These are phyloP conservation scores for Naganishia sp. DNA, from an alignment of 1,284 basidiomycete species.

Conservation along the genomic window DNA sequence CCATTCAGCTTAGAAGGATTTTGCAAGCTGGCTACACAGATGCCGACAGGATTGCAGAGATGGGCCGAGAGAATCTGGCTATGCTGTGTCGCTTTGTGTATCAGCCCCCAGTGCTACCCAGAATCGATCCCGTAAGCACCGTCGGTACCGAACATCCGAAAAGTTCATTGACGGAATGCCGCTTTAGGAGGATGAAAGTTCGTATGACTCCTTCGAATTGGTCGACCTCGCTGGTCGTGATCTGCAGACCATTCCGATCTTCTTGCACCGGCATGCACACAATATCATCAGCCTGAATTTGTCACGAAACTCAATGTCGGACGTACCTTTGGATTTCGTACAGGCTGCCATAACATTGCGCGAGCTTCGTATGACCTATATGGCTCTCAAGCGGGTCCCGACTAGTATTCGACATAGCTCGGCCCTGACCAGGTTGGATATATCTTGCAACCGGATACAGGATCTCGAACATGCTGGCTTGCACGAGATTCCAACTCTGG, in stretches of 20 bases:
- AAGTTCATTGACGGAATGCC: neutral
- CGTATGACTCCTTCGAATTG: constrained; percentile 73
- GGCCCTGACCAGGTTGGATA: constrained; percentile 78
- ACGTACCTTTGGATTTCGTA: constrained; percentile 95
- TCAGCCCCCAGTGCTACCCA: constrained; percentile 56
- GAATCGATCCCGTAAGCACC: constrained; percentile 62
- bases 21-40: constrained; percentile 89
- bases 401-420: constrained; percentile 74
- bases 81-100: constrained; percentile 88
- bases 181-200: constrained; percentile 66
- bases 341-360: constrained; percentile 82
- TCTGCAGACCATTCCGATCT: constrained; percentile 86
- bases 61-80: constrained; percentile 78
- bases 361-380: constrained; percentile 85
- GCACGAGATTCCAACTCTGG: constrained; percentile 72
- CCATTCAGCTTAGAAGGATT: constrained; percentile 79
- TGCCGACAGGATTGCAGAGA: constrained; percentile 74
- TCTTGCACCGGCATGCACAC: constrained; percentile 82
- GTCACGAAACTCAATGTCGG: constrained; percentile 92
- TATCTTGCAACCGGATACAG: constrained; percentile 89
- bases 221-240: constrained; percentile 83
- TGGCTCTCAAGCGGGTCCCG: constrained; percentile 93
- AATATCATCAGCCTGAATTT: constrained; percentile 84
- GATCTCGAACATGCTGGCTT: constrained; percentile 85
- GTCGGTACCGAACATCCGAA: constrained; percentile 24